Evolutionary conservation across 2,329 filamentous ascomycete species (phyloP), one percentile per base, ranked within the genome.

Genomic region (Penicillium paneum): DNA sequence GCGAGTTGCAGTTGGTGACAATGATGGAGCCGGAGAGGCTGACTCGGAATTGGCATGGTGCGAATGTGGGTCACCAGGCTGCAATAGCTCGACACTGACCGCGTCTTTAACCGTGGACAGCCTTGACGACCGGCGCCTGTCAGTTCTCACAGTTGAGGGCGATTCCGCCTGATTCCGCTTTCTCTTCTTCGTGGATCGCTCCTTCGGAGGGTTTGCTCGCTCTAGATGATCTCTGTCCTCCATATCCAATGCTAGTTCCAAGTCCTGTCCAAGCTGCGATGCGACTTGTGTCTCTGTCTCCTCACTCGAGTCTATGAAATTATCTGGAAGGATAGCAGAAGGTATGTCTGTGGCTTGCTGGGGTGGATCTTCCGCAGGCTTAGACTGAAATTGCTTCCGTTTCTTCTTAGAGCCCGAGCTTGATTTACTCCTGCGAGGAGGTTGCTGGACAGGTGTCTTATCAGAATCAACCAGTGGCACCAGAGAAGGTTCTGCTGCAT

Each of bases 181-280:
- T 34, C 73, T 67, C 58, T 75, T 76, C 57, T 64, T 70, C 5
- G 60, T 66, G 4, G 60, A 24, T 12, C 61, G 63, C 19, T 56
- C 59, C 3, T 53, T 39, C 11, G 48, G 34, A 41, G 41, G 42
- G 8, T 57, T 48, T 36, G 28, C 24, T 31, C 6, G 35, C 26
- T 57, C 53, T 3, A 34, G 36, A 6, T 62, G 43, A 11, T 42
- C 17, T 4, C 52, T 49, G 2, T 60, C 63, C 31, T 65, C 55
- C 28, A 65, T 51, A 58, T 74, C 70, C n/a, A 70, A 67, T 8
- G 72, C 71, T 24, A 70, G 59, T 40, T 73, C 73, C 39, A 78
- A 62, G 56, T 78, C 76, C 55, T 76, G 73, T 49, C 73, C 74
- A 6, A 78, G 64, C 56, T 78, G 76, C 19, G 76, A 78, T 11